Conservation (phyloP, 306 rosid genomes). For the Quercus agrifolia region DNA sequence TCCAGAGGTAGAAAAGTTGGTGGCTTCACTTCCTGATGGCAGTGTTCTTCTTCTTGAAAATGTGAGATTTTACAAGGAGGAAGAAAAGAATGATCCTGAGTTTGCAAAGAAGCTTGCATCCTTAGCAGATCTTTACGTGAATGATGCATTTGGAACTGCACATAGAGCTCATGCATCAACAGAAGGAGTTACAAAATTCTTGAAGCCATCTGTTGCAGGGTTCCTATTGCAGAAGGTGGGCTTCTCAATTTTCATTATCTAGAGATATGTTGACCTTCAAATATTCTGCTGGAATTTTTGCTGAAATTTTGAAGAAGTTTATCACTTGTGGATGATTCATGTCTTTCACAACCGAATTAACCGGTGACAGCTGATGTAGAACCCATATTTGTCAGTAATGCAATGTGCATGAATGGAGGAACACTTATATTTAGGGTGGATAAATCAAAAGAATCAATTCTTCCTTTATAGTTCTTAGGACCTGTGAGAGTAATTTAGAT, state of each 20-base stretch:
- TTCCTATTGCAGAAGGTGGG: conserved; percentile 95
- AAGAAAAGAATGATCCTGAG: conserved; percentile 95
- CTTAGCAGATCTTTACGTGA: conserved; percentile 87
- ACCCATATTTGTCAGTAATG: neutral
- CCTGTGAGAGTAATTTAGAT: neutral
- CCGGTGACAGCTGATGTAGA: neutral
- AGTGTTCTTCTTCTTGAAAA: conserved; percentile 95
- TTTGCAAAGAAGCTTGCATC: conserved; percentile 94
- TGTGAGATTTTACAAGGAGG: conserved; percentile 97
- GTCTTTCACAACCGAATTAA: neutral
- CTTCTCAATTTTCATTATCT: conserved; percentile 2
- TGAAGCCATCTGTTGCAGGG: conserved; percentile 98
- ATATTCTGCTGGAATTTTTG: neutral
- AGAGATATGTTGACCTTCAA: neutral
- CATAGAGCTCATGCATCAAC: conserved; percentile 99
- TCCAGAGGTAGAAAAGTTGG: conserved; percentile 87
- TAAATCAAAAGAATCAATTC: conserved; percentile 1
- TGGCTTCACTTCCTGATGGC: conserved; percentile 81
- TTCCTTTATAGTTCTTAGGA: neutral
- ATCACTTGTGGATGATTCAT: neutral
- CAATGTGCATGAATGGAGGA: neutral
- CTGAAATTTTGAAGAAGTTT: conserved; percentile 1
- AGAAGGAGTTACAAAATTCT: conserved; percentile 94
- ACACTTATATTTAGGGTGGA: neutral
- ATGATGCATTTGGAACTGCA: conserved; percentile 98